phyloP scores from a whole-genome alignment of 2,329 filamentous ascomycete species.

The Orbilia oligospora region DNA sequence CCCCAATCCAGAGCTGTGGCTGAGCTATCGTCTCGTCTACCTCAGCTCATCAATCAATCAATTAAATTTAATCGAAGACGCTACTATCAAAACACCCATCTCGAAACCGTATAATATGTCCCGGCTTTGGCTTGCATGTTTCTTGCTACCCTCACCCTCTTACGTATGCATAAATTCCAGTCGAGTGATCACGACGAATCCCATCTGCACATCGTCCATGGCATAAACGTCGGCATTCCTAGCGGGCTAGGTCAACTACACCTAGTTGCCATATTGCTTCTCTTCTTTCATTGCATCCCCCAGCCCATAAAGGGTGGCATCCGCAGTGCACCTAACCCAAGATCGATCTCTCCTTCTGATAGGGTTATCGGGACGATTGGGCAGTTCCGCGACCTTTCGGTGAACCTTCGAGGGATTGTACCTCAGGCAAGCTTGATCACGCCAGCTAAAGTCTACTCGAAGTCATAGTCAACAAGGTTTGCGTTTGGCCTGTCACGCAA shows the following conservation, averaged over 20 bases:
- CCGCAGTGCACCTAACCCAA: constrained; percentile 15
- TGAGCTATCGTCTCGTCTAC: constrained; percentile 23
- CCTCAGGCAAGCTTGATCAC: constrained; percentile 47
- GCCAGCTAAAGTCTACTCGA: constrained; percentile 30
- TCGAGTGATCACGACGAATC: constrained; percentile 53
- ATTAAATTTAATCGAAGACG: neutral
- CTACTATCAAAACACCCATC: neutral
- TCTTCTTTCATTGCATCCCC: constrained; percentile 35
- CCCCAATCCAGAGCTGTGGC: constrained; percentile 46
- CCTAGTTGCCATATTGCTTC: neutral
- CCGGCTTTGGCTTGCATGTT: constrained; percentile 2
- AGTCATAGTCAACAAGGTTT: constrained; percentile 25
- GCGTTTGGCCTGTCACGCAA: constrained; percentile 46
- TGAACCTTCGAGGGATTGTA: constrained; percentile 39
- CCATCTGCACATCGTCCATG: constrained; percentile 11
- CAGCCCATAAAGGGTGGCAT: constrained; percentile 26
- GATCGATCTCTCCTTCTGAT: constrained; percentile 32
- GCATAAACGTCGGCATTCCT: constrained; percentile 3
- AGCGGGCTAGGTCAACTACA: neutral
- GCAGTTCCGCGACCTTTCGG: constrained; percentile 57
- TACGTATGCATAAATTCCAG: constrained; percentile 29
- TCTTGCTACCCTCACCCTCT: neutral
- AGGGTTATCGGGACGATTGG: constrained; percentile 47
- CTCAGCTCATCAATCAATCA: constrained; percentile 31
- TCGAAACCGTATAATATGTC: constrained; percentile 29